These are phyloP conservation scores for Zanthoxylum bungeanum DNA, from an alignment of 345 rosid species.

Conservation along the genomic window DNA sequence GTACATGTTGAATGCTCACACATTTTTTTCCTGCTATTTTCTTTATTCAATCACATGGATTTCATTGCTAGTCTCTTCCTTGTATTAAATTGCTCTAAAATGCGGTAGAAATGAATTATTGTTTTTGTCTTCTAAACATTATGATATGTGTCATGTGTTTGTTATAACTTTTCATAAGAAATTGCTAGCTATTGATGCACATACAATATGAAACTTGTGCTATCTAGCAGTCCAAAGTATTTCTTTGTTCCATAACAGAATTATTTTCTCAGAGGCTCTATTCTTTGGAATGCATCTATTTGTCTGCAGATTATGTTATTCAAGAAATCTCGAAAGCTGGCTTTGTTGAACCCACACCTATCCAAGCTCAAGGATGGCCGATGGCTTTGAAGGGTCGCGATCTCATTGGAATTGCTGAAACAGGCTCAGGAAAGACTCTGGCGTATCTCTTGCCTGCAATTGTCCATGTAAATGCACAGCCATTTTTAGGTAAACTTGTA, in stretches of 20 bases:
- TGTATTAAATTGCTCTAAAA: not conserved
- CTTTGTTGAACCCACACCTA: conserved; percentile 91
- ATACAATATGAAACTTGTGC: not conserved
- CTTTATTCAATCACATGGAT: not conserved
- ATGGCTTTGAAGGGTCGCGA: conserved; percentile 99
- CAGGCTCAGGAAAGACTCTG: conserved; percentile 97
- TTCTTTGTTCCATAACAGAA: conserved; percentile 5
- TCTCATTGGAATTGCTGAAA: conserved; percentile 96
- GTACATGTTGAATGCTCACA: not conserved
- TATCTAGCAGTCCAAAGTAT: not conserved
- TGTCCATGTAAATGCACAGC: conserved; percentile 98
- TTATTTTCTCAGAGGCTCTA: not conserved
- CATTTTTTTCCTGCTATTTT: not conserved
- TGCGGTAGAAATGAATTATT: not conserved
- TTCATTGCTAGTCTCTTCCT: not conserved
- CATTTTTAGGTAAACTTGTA: conserved; percentile 62
- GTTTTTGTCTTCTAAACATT: not conserved
- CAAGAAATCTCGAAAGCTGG: conserved; percentile 95
- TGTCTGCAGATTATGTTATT: conserved; percentile 76
- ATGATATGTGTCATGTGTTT: not conserved
- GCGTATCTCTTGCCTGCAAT: conserved; percentile 94
- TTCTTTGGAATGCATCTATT: conserved; percentile 13
- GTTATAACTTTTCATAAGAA: not conserved
- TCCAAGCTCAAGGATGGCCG: conserved; percentile 99
- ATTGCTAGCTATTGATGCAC: not conserved